Conservation (phyloP, 805 yeast genomes). For the Saccharomycopsis amapae region DNA sequence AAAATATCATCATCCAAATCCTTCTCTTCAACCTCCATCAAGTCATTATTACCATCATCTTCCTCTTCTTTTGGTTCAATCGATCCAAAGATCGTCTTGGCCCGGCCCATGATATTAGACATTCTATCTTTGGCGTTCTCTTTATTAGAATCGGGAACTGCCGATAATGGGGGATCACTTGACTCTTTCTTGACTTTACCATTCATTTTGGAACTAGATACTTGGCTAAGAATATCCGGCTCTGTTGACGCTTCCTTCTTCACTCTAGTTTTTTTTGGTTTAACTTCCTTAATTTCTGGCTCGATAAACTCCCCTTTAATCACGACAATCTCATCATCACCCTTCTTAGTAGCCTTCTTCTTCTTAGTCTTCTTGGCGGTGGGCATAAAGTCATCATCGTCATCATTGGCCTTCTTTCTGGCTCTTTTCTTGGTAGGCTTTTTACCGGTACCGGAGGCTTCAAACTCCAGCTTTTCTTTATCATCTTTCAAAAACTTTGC, state of each 20-base stretch:
- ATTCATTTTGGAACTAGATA: not conserved
- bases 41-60: conserved; percentile 12
- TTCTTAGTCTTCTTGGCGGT: conserved; percentile 14
- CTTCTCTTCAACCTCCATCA: too few species aligned
- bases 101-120: conserved; percentile 15
- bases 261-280: conserved; percentile 10
- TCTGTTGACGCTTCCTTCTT: conserved; percentile 18
- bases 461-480: conserved; percentile 36
- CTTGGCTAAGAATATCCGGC: conserved; percentile 10
- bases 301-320: conserved; percentile 16
- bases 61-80: conserved; percentile 7
- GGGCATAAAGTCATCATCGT: conserved; percentile 15
- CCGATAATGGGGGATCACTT: not conserved
- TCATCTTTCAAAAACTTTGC: conserved; percentile 61
- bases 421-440: conserved; percentile 9
- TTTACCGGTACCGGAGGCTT: not conserved
- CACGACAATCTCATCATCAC: conserved; percentile 1
- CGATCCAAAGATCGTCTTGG: conserved; percentile 19
- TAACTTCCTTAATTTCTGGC: conserved; percentile 17
- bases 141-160: not conserved
- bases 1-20: conserved; percentile 20
- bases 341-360: conserved; percentile 6
- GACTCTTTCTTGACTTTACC: conserved; percentile 4
- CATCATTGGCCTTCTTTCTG: conserved; percentile 14
- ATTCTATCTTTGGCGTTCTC: conserved; percentile 12